These are phyloP conservation scores for Apophysomyces variabilis DNA, from an alignment of 371 early-diverging fungal genomes.

Conservation along the genomic window DNA sequence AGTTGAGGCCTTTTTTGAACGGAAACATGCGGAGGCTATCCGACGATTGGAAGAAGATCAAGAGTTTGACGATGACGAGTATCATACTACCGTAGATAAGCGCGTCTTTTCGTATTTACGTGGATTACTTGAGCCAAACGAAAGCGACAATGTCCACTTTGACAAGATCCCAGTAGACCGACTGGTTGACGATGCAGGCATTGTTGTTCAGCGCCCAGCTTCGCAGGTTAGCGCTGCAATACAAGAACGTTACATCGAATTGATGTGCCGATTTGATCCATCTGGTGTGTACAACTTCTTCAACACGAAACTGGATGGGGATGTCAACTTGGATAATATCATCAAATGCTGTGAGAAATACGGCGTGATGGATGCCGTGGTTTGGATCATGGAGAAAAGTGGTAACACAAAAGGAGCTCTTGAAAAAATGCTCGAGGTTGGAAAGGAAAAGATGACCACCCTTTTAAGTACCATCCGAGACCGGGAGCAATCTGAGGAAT, in stretches of 20 bases:
- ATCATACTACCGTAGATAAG: conserved; percentile 48
- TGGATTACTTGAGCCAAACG: conserved; percentile 67
- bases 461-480: conserved; percentile 48
- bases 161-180: conserved; percentile 12
- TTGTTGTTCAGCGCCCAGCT: conserved; percentile 15
- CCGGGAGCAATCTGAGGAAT: conserved; percentile 18
- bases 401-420: conserved; percentile 74
- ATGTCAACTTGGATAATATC: conserved; percentile 62
- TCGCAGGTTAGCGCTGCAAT: conserved; percentile 36
- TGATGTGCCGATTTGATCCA: conserved; percentile 74
- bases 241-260: conserved; percentile 71
- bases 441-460: conserved; percentile 53
- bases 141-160: conserved; percentile 2
- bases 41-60: conserved; percentile 56
- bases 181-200: conserved; percentile 14
- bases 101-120: conserved; percentile 67
- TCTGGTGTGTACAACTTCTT: conserved; percentile 68
- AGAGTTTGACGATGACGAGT: conserved; percentile 55
- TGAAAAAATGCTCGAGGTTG: conserved; percentile 64
- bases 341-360: conserved; percentile 60
- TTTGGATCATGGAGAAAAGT: conserved; percentile 79
- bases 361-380: conserved; percentile 71
- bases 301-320: conserved; percentile 60
- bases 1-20: conserved; percentile 62
- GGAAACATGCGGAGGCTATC: conserved; percentile 67